Percentiles rank a stretch among this genome's conserved stretches.
These are phyloP conservation scores for Aeschynomene evenia DNA, from an alignment of 306 rosid species.

Conservation along the genomic window DNA sequence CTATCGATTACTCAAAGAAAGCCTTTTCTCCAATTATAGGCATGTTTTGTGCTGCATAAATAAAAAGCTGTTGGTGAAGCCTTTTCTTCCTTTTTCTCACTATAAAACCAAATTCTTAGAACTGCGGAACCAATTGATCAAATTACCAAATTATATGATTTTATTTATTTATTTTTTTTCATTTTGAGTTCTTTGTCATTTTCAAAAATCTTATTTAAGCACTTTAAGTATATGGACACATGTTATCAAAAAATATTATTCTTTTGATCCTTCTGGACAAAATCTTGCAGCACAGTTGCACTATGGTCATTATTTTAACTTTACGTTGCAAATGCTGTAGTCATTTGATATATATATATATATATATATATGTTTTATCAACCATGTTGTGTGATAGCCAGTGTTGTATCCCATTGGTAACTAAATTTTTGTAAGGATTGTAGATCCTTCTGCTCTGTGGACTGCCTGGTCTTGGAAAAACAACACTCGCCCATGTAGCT, in stretches of 20 bases:
- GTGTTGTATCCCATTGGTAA: slow-evolving; percentile 28
- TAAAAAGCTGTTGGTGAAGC: background rate
- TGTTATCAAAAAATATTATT: background rate
- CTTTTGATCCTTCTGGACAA: background rate
- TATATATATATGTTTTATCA: slow-evolving; percentile 6
- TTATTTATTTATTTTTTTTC: background rate
- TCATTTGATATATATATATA: slow-evolving; percentile 1
- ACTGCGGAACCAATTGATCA: background rate
- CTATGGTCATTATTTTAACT: background rate
- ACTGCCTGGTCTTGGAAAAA: slow-evolving; percentile 93
- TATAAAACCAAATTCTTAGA: background rate
- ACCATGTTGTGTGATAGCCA: background rate
- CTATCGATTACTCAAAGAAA: background rate
- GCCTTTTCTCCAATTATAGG: background rate
- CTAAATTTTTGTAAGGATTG: slow-evolving; percentile 29
- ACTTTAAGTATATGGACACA: background rate
- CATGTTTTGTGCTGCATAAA: background rate
- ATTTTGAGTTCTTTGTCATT: background rate
- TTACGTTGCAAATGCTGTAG: background rate
- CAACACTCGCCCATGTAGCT: slow-evolving; percentile 95
- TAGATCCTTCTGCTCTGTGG: slow-evolving; percentile 95
- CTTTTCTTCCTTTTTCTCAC: background rate
- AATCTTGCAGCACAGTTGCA: background rate
- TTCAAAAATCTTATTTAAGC: background rate
- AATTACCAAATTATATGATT: background rate